phyloP scores from a whole-genome alignment of 2,329 filamentous ascomycete species.

The Microcyclospora pomicola region DNA sequence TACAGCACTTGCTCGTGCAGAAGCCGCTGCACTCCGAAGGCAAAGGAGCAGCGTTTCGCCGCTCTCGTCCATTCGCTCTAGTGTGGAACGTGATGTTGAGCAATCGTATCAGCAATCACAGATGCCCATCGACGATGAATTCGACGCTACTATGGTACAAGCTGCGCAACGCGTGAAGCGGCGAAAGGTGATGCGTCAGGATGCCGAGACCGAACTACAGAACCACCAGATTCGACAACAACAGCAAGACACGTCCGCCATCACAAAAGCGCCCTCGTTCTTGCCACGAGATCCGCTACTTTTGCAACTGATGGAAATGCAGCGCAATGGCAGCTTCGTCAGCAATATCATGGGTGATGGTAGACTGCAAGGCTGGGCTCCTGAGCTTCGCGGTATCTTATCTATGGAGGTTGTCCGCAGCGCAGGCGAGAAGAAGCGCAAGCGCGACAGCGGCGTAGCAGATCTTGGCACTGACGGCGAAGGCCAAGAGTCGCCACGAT shows the following conservation, averaged over 20 bases:
- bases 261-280: conserved; percentile 69
- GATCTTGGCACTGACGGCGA: conserved; percentile 47
- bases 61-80: conserved; percentile 39
- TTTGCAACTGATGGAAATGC: conserved; percentile 78
- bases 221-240: conserved; percentile 70
- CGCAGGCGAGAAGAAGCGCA: conserved; percentile 75
- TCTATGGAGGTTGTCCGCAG: conserved; percentile 69
- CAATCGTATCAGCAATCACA: conserved; percentile 34
- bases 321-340: conserved; percentile 81
- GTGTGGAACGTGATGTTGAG: conserved; percentile 49
- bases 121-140: conserved; percentile 32
- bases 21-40: conserved; percentile 21
- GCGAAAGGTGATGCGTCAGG: conserved; percentile 70
- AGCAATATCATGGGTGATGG: conserved; percentile 73
- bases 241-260: conserved; percentile 72
- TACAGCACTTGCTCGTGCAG: conserved; percentile 29
- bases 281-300: conserved; percentile 77
- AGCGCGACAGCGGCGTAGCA: conserved; percentile 76
- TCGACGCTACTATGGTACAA: conserved; percentile 40
- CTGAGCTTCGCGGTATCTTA: conserved; percentile 83
- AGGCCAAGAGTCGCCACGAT: conserved; percentile 14
- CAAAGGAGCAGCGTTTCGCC: conserved; percentile 33
- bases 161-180: conserved; percentile 59
- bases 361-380: conserved; percentile 64
- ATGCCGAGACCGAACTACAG: conserved; percentile 64